Evolutionary conservation across 140 eudicot genomes (phyloP), one percentile per base, ranked within the genome.

Genomic region (Stevia rebaudiana): DNA sequence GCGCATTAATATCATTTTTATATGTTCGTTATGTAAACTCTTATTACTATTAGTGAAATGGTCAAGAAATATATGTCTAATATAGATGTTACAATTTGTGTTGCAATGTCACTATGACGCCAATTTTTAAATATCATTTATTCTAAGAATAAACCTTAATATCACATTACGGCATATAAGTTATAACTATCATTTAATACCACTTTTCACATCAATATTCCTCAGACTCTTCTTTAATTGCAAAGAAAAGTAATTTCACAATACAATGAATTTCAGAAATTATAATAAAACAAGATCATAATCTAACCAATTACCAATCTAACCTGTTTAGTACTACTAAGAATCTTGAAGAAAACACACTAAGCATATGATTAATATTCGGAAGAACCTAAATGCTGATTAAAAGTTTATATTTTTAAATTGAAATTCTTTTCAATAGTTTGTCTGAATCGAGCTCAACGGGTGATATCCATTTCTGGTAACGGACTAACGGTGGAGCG

Each of bases 391-490:
- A 75, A 3, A 54, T 68, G 60, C 79, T 49, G 21, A 17, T 31
- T 0, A 65, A 68, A 0, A 40, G 3, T 41, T 75, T 70, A 28
- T 13, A 75, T 17, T 75, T 49, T 22, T 37, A 8, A 9, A 89
- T 68, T 80, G 78, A 68, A 65, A 89, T 83, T 63, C 78, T 88
- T 50, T 37, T 80, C 23, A 84, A 70, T 19, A 84, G 23, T 48
- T 61, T 66, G 12, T 24, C 53, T 49, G 92, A 83, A 31, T 82
- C 81, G 31, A 61, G 60, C 17, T 75, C 77, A 18, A 62, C 69
- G 12, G 76, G 42, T 12, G 79, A 70, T 61, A 87, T 84, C 91
- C 96, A 91, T 72, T 87, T 86, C 56, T 91, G 96, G 80, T 58
- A 91, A 25, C 36, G 82, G 66, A 95, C 78, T 58, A 91, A 25